Base-by-base conservation (phyloP, 495 filamentous ascomycete species). In the Melanomma pulvis-pyrius region DNA sequence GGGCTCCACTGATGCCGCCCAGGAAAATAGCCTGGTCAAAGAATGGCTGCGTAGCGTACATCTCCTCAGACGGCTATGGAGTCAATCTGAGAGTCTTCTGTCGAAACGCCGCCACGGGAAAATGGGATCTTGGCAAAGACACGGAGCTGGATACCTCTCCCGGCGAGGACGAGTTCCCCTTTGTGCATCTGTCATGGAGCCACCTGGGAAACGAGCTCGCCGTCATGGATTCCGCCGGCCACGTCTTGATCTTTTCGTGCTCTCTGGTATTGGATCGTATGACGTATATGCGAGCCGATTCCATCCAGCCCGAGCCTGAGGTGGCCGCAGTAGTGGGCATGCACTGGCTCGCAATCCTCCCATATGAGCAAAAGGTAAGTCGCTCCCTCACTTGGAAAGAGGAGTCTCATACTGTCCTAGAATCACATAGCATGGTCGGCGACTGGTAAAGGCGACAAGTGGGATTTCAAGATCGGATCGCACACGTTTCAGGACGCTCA, bases 21-120 rank as follows among this genome's bases (percentile, higher is more conserved):
- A 96, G 92, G 69, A 88, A 84, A 65, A 83, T 97, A 57, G 88
- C 88, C 52, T 98, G 96, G 96, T 97, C 94, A 19, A 91, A 88
- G 61, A 80, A 87, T 72, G 94, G 94, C 59, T 92, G 87, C 70
- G 90, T 98, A 74, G 93, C 93, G 29, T 87, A 87, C 60, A 89
- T 98, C 69, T 83, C 87, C 24, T 76, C 83, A n/a, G 86, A 90
- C 74, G 88, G 89, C 24, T 81, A 81, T 24, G 81, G 80, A 6
- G 79, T 97, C 30, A 84, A 87, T 63, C 78, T 96, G 13, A 85
- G 88, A 52, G 87, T 90, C 74, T 80, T 98, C 9, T 82, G 84
- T 26, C 89, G 88, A 67, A 82, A 86, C 62, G 83, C 87, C 0
- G 81, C 87, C 15, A 85, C 89, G 78, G 91, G 90, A 0, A 81